These are phyloP conservation scores for Diophrys appendiculata DNA, from an alignment of 73 alveolate genomes.

Conservation along the genomic window DNA sequence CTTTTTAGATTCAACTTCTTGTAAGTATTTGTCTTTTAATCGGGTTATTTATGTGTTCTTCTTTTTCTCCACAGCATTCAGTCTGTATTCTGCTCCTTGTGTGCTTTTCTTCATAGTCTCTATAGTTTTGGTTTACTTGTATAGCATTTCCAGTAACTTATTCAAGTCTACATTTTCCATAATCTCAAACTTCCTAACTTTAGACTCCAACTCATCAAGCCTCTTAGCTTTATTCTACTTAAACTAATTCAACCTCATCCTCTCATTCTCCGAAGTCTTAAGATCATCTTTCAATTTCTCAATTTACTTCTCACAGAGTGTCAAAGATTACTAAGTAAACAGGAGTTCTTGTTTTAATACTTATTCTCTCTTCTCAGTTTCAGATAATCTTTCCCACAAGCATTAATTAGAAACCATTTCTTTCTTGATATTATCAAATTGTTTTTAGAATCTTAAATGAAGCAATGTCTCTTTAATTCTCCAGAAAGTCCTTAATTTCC, in stretches of 20 bases:
- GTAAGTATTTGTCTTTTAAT: slow-evolving; percentile 10
- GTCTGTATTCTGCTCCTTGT: background rate
- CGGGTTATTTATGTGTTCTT: background rate
- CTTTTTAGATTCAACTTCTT: slow-evolving; percentile 31
- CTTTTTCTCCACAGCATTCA: background rate
- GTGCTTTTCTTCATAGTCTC: background rate
- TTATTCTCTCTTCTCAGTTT: slow-evolving; percentile 87
- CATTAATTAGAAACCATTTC: slow-evolving; percentile 84
- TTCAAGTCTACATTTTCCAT: slow-evolving; percentile 61
- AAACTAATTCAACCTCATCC: slow-evolving; percentile 54
- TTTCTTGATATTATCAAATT: slow-evolving; percentile 37
- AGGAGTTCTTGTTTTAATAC: slow-evolving; percentile 86
- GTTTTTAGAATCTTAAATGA: slow-evolving; percentile 10
- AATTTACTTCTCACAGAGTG: slow-evolving; percentile 88
- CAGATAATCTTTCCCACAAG: slow-evolving; percentile 90
- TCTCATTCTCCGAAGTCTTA: slow-evolving; percentile 59
- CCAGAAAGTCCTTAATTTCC: slow-evolving; percentile 17
- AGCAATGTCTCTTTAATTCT: slow-evolving; percentile 15
- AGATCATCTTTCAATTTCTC: slow-evolving; percentile 81
- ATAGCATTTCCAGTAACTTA: slow-evolving; percentile 38
- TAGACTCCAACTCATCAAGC: slow-evolving; percentile 60
- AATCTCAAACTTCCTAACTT: slow-evolving; percentile 62
- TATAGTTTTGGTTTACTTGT: background rate
- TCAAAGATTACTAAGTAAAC: slow-evolving; percentile 85
- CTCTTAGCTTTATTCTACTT: slow-evolving; percentile 55